phyloP scores from a whole-genome alignment of 352 stramenopile species.

The Phytophthora cactorum region DNA sequence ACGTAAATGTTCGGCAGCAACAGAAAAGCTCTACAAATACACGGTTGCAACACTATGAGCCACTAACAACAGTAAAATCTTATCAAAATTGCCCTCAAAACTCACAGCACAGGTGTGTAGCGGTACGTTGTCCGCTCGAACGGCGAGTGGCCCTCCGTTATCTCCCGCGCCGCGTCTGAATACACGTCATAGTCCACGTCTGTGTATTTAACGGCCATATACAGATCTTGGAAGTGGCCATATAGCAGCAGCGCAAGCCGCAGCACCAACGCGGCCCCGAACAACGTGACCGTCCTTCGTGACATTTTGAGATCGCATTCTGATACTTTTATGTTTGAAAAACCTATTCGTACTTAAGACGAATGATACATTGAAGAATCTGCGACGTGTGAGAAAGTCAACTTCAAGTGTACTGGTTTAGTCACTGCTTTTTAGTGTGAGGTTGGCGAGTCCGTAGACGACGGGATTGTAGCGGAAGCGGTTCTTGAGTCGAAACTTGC shows the following conservation, averaged over 20 bases:
- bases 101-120: conserved; percentile 97
- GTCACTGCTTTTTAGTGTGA: conserved; percentile 54
- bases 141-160: conserved; percentile 89
- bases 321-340: conserved; percentile 6
- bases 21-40: conserved; percentile 58
- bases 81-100: conserved; percentile 1
- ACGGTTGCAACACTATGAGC: conserved; percentile 8
- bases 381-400: conserved; percentile 31
- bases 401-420: conserved; percentile 16
- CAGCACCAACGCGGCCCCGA: conserved; percentile 58
- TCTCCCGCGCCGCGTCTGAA: conserved; percentile 94
- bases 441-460: conserved; percentile 70
- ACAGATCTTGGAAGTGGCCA: conserved; percentile 75
- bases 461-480: conserved; percentile 74
- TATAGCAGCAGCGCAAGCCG: conserved; percentile 77
- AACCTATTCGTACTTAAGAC: conserved; percentile 18
- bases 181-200: conserved; percentile 99
- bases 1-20: conserved; percentile 80
- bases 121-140: conserved; percentile 98
- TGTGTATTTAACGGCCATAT: conserved; percentile 95
- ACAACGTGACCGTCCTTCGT: conserved; percentile 42
- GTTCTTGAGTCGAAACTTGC: conserved; percentile 66
- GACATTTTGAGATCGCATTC: conserved; percentile 5
- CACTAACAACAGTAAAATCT: conserved; percentile 3
- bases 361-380: conserved; percentile 1